These are phyloP conservation scores for Penicillium griseofulvum DNA, from an alignment of 2,329 filamentous ascomycete genomes.

Conservation along the genomic window DNA sequence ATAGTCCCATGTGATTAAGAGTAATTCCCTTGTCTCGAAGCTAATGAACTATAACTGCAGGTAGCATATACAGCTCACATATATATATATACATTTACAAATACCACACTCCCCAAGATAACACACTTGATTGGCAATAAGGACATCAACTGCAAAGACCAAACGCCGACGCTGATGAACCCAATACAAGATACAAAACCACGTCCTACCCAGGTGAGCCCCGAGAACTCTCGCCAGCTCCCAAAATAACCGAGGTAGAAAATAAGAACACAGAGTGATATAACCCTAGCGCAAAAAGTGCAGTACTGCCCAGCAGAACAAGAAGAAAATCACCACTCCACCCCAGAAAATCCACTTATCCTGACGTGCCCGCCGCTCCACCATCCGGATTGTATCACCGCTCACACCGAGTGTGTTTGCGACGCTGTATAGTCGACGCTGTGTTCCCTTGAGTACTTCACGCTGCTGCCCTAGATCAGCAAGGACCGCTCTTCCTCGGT, in stretches of 20 bases:
- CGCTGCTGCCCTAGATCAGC: slow-evolving; percentile 85
- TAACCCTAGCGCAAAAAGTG: slow-evolving; percentile 69
- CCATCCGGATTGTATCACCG: slow-evolving; percentile 95
- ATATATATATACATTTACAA: slow-evolving; percentile 7
- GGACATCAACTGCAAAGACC: slow-evolving; percentile 6
- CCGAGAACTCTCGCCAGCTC: neutral
- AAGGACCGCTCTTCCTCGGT: slow-evolving; percentile 83
- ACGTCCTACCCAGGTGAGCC: neutral
- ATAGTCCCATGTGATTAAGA: neutral
- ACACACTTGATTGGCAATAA: slow-evolving; percentile 1
- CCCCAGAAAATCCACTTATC: slow-evolving; percentile 98
- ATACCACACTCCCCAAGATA: neutral
- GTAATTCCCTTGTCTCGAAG: too few species aligned
- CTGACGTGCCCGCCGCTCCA: slow-evolving; percentile 84
- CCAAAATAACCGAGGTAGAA: neutral
- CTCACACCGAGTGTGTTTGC: slow-evolving; percentile 91
- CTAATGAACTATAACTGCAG: neutral
- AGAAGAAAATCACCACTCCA: slow-evolving; percentile 80
- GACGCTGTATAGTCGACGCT: slow-evolving; percentile 84
- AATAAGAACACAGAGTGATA: neutral
- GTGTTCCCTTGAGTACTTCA: slow-evolving; percentile 92
- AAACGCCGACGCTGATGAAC: slow-evolving; percentile 35
- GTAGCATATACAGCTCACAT: too few species aligned
- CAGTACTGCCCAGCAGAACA: slow-evolving; percentile 88
- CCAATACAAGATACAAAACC: slow-evolving; percentile 14